These are phyloP conservation scores for Aciculosporium take DNA, from an alignment of 2,329 filamentous ascomycete species.

Conservation along the genomic window DNA sequence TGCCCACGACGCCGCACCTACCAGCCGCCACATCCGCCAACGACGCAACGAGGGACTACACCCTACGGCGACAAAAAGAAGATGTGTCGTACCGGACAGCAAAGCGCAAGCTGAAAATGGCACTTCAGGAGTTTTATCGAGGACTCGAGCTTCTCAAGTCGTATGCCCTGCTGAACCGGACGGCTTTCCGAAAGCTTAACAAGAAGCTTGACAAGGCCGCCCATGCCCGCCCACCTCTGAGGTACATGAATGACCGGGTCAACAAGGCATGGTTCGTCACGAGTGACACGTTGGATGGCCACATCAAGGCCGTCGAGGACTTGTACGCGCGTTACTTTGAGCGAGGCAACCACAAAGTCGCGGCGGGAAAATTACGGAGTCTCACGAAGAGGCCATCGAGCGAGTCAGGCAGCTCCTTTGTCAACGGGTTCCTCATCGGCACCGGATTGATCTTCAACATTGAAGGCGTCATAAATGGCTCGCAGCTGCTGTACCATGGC, in stretches of 20 bases:
- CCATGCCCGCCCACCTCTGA: conserved; percentile 58
- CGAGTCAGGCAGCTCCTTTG: conserved; percentile 43
- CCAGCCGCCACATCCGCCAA: conserved; percentile 11
- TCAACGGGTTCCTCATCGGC: conserved; percentile 53
- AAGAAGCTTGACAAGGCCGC: conserved; percentile 97
- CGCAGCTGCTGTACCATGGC: conserved; percentile 33
- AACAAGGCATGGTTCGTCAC: conserved; percentile 84
- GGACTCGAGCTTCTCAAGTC: conserved; percentile 83
- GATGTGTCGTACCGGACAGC: conserved; percentile 73
- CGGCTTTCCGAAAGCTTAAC: conserved; percentile 91
- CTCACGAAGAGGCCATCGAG: conserved; percentile 45
- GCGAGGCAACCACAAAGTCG: conserved; percentile 81
- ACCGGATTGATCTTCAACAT: conserved; percentile 51
- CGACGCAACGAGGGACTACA: conserved; percentile 33
- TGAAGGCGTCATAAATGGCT: conserved; percentile 50
- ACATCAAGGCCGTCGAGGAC: conserved; percentile 74
- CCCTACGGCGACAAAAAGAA: conserved; percentile 29
- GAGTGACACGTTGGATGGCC: conserved; percentile 67
- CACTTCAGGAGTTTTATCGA: conserved; percentile 85
- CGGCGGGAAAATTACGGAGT: conserved; percentile 71
- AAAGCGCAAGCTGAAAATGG: conserved; percentile 82
- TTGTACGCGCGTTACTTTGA: conserved; percentile 93
- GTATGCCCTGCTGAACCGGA: conserved; percentile 79
- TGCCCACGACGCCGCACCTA: conserved; percentile 36
- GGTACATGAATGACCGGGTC: conserved; percentile 85